A percentile compares a stretch with the other conserved stretches of the same genome.
phyloP scores from a whole-genome alignment of 768 basidiomycete genomes.

The Chalciporus chontae region DNA sequence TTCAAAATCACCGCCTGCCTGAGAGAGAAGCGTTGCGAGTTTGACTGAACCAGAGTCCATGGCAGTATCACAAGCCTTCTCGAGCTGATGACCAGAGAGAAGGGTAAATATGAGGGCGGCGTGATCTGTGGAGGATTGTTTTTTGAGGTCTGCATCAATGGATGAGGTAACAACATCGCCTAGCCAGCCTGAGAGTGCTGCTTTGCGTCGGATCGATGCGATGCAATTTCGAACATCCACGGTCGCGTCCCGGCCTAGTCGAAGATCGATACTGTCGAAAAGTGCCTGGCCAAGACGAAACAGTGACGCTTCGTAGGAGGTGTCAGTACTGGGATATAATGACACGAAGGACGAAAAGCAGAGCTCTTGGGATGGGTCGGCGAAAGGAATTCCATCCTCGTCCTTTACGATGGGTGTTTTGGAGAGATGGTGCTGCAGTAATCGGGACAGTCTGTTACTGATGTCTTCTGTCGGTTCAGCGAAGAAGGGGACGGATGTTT shows the following conservation, averaged over 20 bases:
- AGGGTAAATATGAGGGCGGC: constrained; percentile 66
- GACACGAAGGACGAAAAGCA: constrained; percentile 76
- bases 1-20: constrained; percentile 73
- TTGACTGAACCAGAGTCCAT: constrained; percentile 75
- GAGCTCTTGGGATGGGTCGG: constrained; percentile 58
- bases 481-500: constrained; percentile 46
- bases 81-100: constrained; percentile 86
- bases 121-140: constrained; percentile 40
- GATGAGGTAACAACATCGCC: constrained; percentile 63
- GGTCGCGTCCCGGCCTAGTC: constrained; percentile 48
- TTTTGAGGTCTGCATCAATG: constrained; percentile 70
- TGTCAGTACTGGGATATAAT: constrained; percentile 68
- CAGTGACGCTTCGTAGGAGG: constrained; percentile 68
- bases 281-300: constrained; percentile 88
- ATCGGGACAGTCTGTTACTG: constrained; percentile 47
- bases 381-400: constrained; percentile 66
- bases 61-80: constrained; percentile 72
- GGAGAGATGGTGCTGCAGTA: constrained; percentile 74
- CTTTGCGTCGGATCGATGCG: constrained; percentile 64
- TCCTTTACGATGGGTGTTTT: constrained; percentile 70
- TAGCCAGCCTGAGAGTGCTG: constrained; percentile 82
- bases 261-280: constrained; percentile 80
- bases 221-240: constrained; percentile 64
- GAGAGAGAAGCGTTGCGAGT: constrained; percentile 85
- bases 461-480: constrained; percentile 31